phyloP scores from a whole-genome alignment of 1,139 yeast species.

The Yamadazyma oceani region DNA sequence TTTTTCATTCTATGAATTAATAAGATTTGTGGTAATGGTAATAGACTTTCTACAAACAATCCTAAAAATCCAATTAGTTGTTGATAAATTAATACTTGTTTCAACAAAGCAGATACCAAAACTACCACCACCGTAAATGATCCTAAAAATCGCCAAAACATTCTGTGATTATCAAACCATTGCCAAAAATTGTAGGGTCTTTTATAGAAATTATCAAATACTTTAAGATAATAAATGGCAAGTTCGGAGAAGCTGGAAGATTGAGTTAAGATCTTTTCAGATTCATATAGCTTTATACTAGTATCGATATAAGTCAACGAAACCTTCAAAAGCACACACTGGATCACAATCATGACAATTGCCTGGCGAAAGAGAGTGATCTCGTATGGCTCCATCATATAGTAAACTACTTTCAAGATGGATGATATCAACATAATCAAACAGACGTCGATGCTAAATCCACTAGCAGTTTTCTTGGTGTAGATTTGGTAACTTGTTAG shows the following conservation, averaged over 20 bases:
- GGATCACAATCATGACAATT: constrained; percentile 74
- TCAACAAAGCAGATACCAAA: constrained; percentile 46
- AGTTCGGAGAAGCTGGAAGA: constrained; percentile 17
- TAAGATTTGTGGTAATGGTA: constrained; percentile 87
- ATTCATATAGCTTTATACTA: constrained; percentile 38
- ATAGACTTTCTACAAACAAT: constrained; percentile 72
- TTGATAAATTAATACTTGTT: constrained; percentile 43
- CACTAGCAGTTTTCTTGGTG: constrained; percentile 62
- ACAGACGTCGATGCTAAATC: constrained; percentile 86
- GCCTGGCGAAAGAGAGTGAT: constrained; percentile 73
- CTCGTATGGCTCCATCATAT: constrained; percentile 78
- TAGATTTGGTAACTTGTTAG: constrained; percentile 74
- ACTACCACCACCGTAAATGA: constrained; percentile 44
- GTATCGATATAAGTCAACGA: constrained; percentile 55
- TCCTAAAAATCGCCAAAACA: constrained; percentile 67
- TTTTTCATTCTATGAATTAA: constrained; percentile 66
- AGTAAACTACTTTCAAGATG: constrained; percentile 71
- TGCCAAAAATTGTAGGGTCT: constrained; percentile 81
- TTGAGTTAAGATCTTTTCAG: constrained; percentile 26
- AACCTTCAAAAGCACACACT: constrained; percentile 58
- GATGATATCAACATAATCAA: constrained; percentile 86
- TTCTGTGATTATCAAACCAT: constrained; percentile 58
- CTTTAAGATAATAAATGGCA: constrained; percentile 31
- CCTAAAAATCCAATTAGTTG: constrained; percentile 71
- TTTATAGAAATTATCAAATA: constrained; percentile 68